Percentiles rank a stretch among this genome's conserved stretches.
These are phyloP conservation scores for Puya raimondii DNA, from an alignment of 176 grass and related monocot species.

Conservation along the genomic window DNA sequence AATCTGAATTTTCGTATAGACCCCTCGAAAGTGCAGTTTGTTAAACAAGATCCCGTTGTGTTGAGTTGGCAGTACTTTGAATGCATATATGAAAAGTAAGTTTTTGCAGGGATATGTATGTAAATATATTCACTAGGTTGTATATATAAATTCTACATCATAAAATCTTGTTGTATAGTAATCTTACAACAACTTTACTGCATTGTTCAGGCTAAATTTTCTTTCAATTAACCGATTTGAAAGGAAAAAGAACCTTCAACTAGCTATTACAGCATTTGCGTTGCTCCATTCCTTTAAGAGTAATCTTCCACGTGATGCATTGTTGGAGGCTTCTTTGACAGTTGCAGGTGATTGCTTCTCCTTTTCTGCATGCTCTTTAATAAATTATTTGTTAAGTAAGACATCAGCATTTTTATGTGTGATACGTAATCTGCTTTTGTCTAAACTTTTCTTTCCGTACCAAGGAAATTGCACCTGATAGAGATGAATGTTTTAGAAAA, in stretches of 20 bases:
- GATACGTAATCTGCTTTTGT: too few species aligned
- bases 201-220: conserved; percentile 67
- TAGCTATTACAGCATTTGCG: conserved; percentile 92
- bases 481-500: too few species aligned
- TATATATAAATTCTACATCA: background rate
- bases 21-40: too few species aligned
- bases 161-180: background rate
- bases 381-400: conserved; percentile 8
- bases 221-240: conserved; percentile 95
- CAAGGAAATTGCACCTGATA: too few species aligned
- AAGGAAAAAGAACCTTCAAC: conserved; percentile 86
- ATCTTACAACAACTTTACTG: background rate
- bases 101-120: too few species aligned
- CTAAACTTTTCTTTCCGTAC: too few species aligned
- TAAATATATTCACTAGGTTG: background rate
- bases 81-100: too few species aligned
- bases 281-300: conserved; percentile 45
- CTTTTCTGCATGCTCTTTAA: background rate
- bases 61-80: too few species aligned
- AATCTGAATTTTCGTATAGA: too few species aligned
- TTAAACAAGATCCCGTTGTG: too few species aligned
- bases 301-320: conserved; percentile 24
- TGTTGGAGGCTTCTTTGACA: conserved; percentile 57
- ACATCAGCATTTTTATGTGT: too few species aligned
- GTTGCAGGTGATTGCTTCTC: conserved; percentile 56